Evolutionary conservation across 257 asterid species (phyloP).

Genomic region (Cruciata laevipes): DNA sequence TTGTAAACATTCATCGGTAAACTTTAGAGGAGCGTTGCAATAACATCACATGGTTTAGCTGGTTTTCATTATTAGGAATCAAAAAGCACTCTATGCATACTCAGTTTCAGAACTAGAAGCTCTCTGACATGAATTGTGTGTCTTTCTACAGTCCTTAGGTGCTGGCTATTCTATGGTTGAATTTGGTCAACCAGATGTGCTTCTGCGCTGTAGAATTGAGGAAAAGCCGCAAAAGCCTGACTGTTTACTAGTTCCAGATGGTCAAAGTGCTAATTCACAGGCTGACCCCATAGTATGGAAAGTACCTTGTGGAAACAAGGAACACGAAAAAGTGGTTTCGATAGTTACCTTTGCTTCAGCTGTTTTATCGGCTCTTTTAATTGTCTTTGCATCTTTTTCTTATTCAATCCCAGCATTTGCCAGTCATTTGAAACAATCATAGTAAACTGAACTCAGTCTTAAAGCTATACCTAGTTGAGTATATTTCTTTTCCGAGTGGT

Average conservation of each 20-base stretch:
- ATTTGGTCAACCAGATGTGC: conserved; percentile 49
- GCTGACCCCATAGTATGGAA: conserved; percentile 43
- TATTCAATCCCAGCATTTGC: conserved; percentile 21
- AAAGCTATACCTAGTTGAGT: background rate
- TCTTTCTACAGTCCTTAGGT: conserved; percentile 57
- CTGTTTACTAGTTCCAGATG: conserved; percentile 29
- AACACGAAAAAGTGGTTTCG: conserved; percentile 51
- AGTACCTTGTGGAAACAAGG: conserved; percentile 66
- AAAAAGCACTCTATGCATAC: background rate
- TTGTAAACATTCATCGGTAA: background rate
- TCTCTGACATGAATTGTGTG: background rate
- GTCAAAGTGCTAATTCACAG: conserved; percentile 14
- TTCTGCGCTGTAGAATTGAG: conserved; percentile 37
- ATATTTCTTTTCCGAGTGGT: no score
- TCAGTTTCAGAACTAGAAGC: background rate
- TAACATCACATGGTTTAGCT: background rate
- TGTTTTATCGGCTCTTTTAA: conserved; percentile 42
- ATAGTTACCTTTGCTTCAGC: conserved; percentile 57
- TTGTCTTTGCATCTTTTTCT: conserved; percentile 38
- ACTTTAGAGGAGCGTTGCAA: background rate
- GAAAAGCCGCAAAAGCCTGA: conserved; percentile 15
- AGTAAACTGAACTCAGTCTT: background rate
- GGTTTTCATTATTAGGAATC: background rate
- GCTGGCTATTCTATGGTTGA: conserved; percentile 41
- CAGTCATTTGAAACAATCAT: conserved; percentile 23